phyloP scores from a whole-genome alignment of 306 rosid genomes.

The Albizia julibrissin region DNA sequence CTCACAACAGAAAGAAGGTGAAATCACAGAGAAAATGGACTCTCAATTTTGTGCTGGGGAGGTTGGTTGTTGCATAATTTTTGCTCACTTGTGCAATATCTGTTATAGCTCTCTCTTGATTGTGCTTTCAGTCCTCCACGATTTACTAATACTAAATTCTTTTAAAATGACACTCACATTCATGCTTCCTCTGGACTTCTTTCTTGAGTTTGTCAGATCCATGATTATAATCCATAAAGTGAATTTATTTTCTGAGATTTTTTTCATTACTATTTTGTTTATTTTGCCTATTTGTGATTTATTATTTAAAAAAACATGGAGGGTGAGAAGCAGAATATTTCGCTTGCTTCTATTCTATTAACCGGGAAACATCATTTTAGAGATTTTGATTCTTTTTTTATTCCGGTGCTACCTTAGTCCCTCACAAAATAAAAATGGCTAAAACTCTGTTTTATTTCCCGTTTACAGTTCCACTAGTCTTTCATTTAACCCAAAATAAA shows the following conservation, averaged over 20 bases:
- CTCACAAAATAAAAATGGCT: not conserved
- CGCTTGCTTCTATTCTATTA: not conserved
- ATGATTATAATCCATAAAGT: not conserved
- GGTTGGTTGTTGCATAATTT: slow-evolving; percentile 50
- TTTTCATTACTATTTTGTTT: not conserved
- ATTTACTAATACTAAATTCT: not conserved
- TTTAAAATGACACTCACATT: not conserved
- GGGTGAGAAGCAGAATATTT: not conserved
- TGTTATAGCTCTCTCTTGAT: not conserved
- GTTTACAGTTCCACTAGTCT: not conserved
- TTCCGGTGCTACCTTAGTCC: not conserved
- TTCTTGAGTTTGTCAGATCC: not conserved
- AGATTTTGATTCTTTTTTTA: not conserved
- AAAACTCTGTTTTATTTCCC: not conserved
- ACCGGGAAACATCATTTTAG: not conserved
- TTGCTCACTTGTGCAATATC: not conserved
- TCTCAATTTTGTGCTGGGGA: slow-evolving; percentile 51
- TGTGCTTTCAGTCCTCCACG: not conserved
- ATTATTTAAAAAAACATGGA: not conserved
- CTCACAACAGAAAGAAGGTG: not conserved
- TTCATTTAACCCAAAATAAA: too few species aligned
- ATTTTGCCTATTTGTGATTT: not conserved
- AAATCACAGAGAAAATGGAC: slow-evolving; percentile 50
- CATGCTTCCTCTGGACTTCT: slow-evolving; percentile 4
- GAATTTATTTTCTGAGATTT: not conserved